phyloP scores from a whole-genome alignment of 1,284 basidiomycete genomes.

The Irpex sp. region DNA sequence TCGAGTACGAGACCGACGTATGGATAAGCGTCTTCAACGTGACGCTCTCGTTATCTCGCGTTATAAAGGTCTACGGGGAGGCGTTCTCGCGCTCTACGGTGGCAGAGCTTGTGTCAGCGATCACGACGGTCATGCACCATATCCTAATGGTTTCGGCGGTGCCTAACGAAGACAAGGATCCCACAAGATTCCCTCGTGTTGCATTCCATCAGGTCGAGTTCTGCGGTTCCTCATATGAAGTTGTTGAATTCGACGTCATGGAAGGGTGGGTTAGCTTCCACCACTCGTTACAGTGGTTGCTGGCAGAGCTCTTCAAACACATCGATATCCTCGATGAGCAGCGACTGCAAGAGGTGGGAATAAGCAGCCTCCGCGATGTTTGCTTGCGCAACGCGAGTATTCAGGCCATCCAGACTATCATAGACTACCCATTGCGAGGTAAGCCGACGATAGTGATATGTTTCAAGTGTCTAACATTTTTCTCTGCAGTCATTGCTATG shows the following conservation, averaged over 20 bases:
- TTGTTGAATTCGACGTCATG: conserved; percentile 76
- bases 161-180: conserved; percentile 62
- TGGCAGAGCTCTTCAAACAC: conserved; percentile 90
- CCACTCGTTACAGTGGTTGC: conserved; percentile 89
- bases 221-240: conserved; percentile 52
- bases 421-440: conserved; percentile 89
- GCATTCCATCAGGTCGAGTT: conserved; percentile 65
- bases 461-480: background rate
- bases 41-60: conserved; percentile 81
- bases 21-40: conserved; percentile 95
- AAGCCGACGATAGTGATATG: conserved; percentile 22
- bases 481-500: conserved; percentile 71
- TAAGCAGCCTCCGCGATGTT: conserved; percentile 55
- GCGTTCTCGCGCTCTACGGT: conserved; percentile 61
- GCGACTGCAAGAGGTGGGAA: conserved; percentile 47
- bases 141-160: conserved; percentile 74
- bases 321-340: conserved; percentile 60
- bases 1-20: conserved; percentile 92
- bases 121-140: conserved; percentile 67
- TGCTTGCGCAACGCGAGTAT: conserved; percentile 58
- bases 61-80: conserved; percentile 87
- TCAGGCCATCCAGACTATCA: conserved; percentile 61
- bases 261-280: conserved; percentile 92
- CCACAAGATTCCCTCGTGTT: conserved; percentile 57
- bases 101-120: conserved; percentile 62